Conservation (phyloP, 2,329 filamentous ascomycete species). For the Colletotrichum phormii region DNA sequence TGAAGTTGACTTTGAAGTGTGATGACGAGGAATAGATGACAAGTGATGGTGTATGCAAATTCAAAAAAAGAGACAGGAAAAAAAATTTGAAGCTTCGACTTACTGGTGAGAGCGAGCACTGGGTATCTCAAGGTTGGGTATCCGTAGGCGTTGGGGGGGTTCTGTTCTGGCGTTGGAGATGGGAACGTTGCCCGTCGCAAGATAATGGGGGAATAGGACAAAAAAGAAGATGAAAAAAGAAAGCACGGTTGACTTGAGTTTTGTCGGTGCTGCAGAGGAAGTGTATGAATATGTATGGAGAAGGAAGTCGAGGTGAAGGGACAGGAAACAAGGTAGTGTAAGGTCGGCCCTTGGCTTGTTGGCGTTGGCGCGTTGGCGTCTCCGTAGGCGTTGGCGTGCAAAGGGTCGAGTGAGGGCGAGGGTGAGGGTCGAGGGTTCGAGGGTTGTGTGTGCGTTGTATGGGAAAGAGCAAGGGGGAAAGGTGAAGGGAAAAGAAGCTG, state of each 20-base stretch:
- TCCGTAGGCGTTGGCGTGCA: neutral
- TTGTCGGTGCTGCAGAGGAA: constrained; percentile 30
- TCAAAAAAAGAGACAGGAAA: neutral
- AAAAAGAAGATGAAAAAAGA: constrained; percentile 12
- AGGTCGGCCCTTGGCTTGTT: constrained; percentile 17
- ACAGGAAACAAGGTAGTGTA: constrained; percentile 9
- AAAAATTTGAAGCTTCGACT: constrained; percentile 1
- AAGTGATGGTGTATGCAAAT: neutral
- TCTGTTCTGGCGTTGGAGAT: neutral
- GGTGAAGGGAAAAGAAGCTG: constrained; percentile 25
- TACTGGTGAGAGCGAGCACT: neutral
- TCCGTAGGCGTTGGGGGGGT: neutral
- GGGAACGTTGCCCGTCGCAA: constrained; percentile 18
- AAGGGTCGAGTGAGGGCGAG: neutral
- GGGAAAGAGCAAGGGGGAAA: constrained; percentile 23
- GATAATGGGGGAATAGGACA: constrained; percentile 10
- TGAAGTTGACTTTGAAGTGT: neutral
- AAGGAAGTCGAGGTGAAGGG: neutral
- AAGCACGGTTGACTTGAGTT: constrained; percentile 17
- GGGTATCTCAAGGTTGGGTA: constrained; percentile 2
- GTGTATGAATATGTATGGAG: constrained; percentile 22
- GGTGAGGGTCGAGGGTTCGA: neutral
- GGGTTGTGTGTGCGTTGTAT: neutral
- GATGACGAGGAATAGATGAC: neutral
- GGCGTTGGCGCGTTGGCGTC: too few species aligned